Percentiles rank a stretch among this genome's conserved stretches.
Conservation (phyloP, 371 early-diverging fungal species). For the Mortierella sp. region DNA sequence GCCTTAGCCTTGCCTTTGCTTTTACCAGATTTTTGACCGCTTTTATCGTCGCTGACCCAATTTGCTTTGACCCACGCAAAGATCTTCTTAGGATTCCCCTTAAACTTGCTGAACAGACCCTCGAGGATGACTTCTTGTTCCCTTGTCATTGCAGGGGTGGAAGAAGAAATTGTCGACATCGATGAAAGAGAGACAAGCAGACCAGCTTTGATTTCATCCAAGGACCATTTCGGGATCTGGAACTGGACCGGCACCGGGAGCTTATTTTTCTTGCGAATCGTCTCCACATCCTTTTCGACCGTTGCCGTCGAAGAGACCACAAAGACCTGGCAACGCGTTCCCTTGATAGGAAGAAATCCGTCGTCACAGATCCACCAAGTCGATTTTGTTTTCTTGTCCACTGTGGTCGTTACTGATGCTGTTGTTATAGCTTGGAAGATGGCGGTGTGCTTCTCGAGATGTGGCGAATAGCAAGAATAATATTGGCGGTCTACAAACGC, state of each 20-base stretch:
- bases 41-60: constrained; percentile 11
- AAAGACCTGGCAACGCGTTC: constrained; percentile 27
- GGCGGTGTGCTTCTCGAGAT: constrained; percentile 25
- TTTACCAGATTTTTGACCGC: constrained; percentile 3
- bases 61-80: constrained; percentile 33
- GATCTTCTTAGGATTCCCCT: constrained; percentile 35
- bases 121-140: constrained; percentile 29
- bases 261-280: constrained; percentile 33
- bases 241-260: constrained; percentile 19
- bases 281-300: constrained; percentile 12
- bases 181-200: constrained; percentile 23
- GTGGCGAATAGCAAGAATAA: constrained; percentile 40
- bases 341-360: constrained; percentile 36
- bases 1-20: constrained; percentile 15
- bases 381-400: constrained; percentile 1
- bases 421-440: constrained; percentile 17
- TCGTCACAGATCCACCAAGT: constrained; percentile 54
- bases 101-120: constrained; percentile 16
- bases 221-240: constrained; percentile 43
- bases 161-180: background rate
- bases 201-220: constrained; percentile 39
- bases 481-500: constrained; percentile 33
- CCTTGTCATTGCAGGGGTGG: constrained; percentile 4
- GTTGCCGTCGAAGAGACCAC: constrained; percentile 10
- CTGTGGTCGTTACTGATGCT: background rate